A percentile compares a stretch with the other conserved stretches of the same genome.
phyloP scores from a whole-genome alignment of 495 filamentous ascomycete genomes.

The Neurospora africana region DNA sequence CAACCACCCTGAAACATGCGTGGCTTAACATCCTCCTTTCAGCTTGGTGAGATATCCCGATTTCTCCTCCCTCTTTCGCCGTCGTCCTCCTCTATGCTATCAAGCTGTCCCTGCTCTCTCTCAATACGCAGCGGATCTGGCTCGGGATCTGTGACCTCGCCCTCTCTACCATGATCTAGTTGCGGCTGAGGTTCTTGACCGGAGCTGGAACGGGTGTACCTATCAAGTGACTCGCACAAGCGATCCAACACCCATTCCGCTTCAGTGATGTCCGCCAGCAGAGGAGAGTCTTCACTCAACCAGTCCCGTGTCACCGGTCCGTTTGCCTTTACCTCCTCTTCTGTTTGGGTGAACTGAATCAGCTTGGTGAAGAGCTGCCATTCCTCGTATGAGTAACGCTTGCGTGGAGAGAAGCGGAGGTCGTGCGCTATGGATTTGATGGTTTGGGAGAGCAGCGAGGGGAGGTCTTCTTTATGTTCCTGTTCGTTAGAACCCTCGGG shows the following conservation, averaged over 20 bases:
- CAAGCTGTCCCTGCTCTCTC: not conserved
- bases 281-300: slow-evolving; percentile 55
- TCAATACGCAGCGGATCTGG: not conserved
- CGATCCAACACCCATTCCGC: slow-evolving; percentile 54
- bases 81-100: not conserved
- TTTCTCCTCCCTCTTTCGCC: not conserved
- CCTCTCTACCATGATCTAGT: not conserved
- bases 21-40: not conserved
- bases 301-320: slow-evolving; percentile 53
- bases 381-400: slow-evolving; percentile 58
- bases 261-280: slow-evolving; percentile 48
- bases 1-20: not conserved
- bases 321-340: slow-evolving; percentile 23
- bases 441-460: slow-evolving; percentile 46
- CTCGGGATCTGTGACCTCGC: not conserved
- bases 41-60: not conserved
- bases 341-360: slow-evolving; percentile 22
- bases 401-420: slow-evolving; percentile 35
- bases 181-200: not conserved
- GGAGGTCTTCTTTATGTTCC: slow-evolving; percentile 39
- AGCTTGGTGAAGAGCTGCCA: slow-evolving; percentile 56
- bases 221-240: slow-evolving; percentile 40
- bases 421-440: slow-evolving; percentile 54
- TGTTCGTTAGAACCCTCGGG: not conserved
- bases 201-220: slow-evolving; percentile 19